A percentile compares a stretch with the other conserved stretches of the same genome.
Conservation (phyloP, 2,329 filamentous ascomycete species). For the Fonsecaea pugnacius region DNA sequence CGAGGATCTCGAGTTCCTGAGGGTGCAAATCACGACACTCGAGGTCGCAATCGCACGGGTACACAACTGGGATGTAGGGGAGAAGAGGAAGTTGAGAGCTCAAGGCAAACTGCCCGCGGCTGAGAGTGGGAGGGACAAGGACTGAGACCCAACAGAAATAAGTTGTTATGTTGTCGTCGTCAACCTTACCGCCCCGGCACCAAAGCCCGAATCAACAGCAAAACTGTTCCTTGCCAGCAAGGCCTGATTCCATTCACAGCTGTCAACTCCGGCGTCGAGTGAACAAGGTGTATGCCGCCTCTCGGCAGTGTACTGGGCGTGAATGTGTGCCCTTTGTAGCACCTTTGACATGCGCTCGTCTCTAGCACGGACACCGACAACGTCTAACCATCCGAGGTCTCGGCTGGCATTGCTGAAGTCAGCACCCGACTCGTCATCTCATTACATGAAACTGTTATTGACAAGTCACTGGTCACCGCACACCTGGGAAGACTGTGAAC, state of each 20-base stretch:
- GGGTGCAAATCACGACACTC: conserved; percentile 96
- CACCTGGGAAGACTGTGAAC: neutral
- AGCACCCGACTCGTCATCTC: neutral
- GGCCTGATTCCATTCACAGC: neutral
- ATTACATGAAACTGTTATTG: neutral
- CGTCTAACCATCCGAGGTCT: neutral
- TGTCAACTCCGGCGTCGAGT: neutral
- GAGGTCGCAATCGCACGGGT: conserved; percentile 95
- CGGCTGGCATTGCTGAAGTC: neutral
- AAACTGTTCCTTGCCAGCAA: neutral
- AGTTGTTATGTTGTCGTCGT: neutral
- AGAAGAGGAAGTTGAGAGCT: conserved; percentile 83
- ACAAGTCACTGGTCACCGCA: neutral
- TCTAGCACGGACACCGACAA: neutral
- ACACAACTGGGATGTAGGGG: conserved; percentile 99
- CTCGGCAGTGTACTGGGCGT: neutral
- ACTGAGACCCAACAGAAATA: conserved; percentile 14
- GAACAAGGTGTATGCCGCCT: neutral
- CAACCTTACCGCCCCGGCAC: neutral
- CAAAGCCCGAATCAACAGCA: neutral
- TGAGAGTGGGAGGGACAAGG: conserved; percentile 26
- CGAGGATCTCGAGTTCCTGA: conserved; percentile 91
- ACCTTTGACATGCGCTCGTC: neutral
- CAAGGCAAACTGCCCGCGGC: conserved; percentile 54
- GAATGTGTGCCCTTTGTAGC: neutral